Evolutionary conservation across 2,329 filamentous ascomycete species (phyloP), one percentile per base, ranked within the genome.

Genomic region (Diaporthe australafricana): DNA sequence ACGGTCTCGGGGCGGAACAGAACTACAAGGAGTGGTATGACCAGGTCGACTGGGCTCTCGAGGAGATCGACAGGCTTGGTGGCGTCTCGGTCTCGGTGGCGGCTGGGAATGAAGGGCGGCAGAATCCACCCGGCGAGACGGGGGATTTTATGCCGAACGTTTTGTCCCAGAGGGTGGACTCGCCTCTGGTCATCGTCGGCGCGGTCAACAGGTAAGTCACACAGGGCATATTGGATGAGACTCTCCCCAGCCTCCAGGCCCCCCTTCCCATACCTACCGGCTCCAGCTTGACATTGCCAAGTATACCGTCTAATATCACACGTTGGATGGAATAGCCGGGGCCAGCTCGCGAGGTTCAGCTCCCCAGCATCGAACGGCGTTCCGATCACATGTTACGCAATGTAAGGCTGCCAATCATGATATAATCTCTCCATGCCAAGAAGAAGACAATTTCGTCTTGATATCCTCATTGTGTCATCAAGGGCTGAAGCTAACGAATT

Each of bases 91-190:
- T 56, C 5, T 45, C 65, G n/a, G 30, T 69, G 1, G 38, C 70
- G 16, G 70, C 70, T 32, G 70, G 70, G 20, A 72, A 72, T 20
- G 70, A 55, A 20, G 70, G 70, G 25, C 42, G 32, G 12, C 14
- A 40, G 1, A 11, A 22, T 5, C 70, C 70, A 1, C 53, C 65
- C 0, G 53, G 47, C 3, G 25, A 22, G 4, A 72, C 70, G 9
- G 55, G 38, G 2, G 65, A 42, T 8, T 62, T 55, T 27, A 69
- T 68, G 47, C 70, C 70, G 48, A 68, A 72, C 17, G n/a, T 48
- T 25, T 20, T 72, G 4, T 25, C 25, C 32, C 12, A 20, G 3
- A 38, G 30, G 0, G 45, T 42, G 1, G 20, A 5, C 53, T 68
- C 70, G 7, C 65, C 70, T 20, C 45, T 62, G 6, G 27, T 72